These are phyloP conservation scores for Pythium periplocum DNA, from an alignment of 352 stramenopile genomes.

Conservation along the genomic window DNA sequence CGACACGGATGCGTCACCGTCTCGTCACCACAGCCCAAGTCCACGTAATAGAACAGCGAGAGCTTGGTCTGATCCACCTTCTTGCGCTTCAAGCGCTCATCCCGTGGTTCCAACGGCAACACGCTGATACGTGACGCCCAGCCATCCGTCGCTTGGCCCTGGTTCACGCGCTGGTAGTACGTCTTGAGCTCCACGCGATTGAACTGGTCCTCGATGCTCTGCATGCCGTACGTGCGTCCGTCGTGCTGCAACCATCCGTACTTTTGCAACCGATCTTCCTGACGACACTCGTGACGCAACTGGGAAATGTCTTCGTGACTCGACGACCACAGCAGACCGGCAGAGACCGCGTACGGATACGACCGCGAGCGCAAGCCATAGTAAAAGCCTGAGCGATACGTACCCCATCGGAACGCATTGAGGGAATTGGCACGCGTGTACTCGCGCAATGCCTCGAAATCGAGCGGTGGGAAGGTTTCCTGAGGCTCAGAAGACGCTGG, in stretches of 20 bases:
- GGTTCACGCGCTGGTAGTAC: slow-evolving; percentile 41
- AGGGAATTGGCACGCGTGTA: slow-evolving; percentile 33
- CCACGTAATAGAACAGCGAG: slow-evolving; percentile 80
- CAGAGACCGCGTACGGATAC: slow-evolving; percentile 52
- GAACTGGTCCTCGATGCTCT: slow-evolving; percentile 71
- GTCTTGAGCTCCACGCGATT: slow-evolving; percentile 62
- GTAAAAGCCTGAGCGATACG: slow-evolving; percentile 75
- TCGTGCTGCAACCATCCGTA: slow-evolving; percentile 84
- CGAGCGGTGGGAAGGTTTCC: slow-evolving; percentile 11
- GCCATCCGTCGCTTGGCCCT: slow-evolving; percentile 17
- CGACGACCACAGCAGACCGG: slow-evolving; percentile 71
- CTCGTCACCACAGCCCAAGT: slow-evolving; percentile 71
- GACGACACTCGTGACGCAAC: slow-evolving; percentile 64
- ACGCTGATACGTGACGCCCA: slow-evolving; percentile 47
- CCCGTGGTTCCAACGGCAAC: slow-evolving; percentile 32
- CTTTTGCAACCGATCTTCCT: slow-evolving; percentile 70
- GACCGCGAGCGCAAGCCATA: slow-evolving; percentile 71
- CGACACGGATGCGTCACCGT: slow-evolving; percentile 42
- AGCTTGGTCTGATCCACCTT: slow-evolving; percentile 42
- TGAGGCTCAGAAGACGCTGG: too few species aligned
- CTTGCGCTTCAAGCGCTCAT: slow-evolving; percentile 34
- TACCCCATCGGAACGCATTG: slow-evolving; percentile 54
- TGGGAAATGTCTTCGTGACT: slow-evolving; percentile 65
- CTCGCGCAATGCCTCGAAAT: slow-evolving; percentile 26
- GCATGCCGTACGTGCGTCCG: slow-evolving; percentile 44